Base-by-base conservation (phyloP, 129 eudicot species). In the Lactuca saligna region DNA sequence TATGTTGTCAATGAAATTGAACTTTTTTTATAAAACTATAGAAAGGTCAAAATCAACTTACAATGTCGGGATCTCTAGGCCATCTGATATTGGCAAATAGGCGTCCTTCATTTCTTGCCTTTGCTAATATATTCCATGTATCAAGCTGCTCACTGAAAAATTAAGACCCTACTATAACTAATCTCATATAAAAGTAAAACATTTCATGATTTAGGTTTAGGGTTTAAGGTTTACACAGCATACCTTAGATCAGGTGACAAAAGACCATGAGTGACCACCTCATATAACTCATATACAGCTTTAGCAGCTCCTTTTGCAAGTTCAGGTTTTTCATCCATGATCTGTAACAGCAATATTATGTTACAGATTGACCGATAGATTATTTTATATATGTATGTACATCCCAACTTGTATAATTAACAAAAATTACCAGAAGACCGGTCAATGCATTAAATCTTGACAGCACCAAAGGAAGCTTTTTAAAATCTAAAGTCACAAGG, bases 221-320 rank as follows among this genome's bases (percentile, higher is more conserved):
- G 49, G 49, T 8, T 42, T 8, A 42, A 12, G 39, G 64, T 16
- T 42, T 25, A n/a, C 41, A 67, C 32, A 42, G 37, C 57, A 55
- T 65, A 93, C 99, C 99, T 85, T 71, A 93, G 72, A 78, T 93
- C 97, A 72, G 65, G 33, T 62, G 97, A 89, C 70, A 89, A 80
- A 53, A 93, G 77, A 34, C 81, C 92, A 71, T 84, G 99, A 8
- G 95, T 87, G 79, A 93, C 97, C 8, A 89, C 98, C 54, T 93
- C 90, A 76, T 93, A 87, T n/a, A 93, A 56, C 69, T 87, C 99
- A 74, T 73, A 83, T 33, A 93, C 75, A 62, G 99, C 99, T 57
- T 89, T 89, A 56, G 95, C 90, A 75, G 99, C 97, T 67, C 99
- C 99, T 83, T 84, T 87, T 73, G 95, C 95, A 29, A 84, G 95